Conservation (phyloP, 192 early-diverging fungal species). For the Geosiphon pyriformis region DNA sequence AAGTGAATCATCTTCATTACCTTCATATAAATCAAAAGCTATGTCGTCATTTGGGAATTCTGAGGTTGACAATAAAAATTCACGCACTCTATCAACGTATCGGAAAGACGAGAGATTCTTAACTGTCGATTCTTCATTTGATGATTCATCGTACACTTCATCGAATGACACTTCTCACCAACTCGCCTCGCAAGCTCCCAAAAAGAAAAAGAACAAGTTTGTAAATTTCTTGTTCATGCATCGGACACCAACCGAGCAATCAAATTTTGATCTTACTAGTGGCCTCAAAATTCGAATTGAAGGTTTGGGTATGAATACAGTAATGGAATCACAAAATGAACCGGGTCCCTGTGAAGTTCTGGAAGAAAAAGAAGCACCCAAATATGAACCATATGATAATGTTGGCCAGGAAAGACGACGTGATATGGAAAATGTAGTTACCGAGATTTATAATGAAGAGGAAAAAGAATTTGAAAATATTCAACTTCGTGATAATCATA, state of each 20-base stretch:
- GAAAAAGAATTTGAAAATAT: background rate
- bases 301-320: background rate
- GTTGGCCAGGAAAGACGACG: too few relatives aligned
- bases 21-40: too few relatives aligned
- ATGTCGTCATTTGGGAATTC: too few relatives aligned
- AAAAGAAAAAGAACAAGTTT: background rate
- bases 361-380: background rate
- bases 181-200: background rate
- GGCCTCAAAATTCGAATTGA: constrained; percentile 3
- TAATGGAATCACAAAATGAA: background rate
- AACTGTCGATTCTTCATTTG: background rate
- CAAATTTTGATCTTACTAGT: background rate
- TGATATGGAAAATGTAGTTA: background rate
- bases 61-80: background rate
- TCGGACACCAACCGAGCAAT: constrained; percentile 5
- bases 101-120: background rate
- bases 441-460: background rate
- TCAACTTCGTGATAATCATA: too few relatives aligned
- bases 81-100: background rate
- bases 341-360: too few relatives aligned
- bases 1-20: too few relatives aligned
- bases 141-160: background rate
- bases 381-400: background rate
- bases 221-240: background rate
- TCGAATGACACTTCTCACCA: background rate